A percentile compares a stretch with the other conserved stretches of the same genome.
Evolutionary conservation across 73 alveolate species (phyloP).

Genomic region (Symbiodinium pilosum): DNA sequence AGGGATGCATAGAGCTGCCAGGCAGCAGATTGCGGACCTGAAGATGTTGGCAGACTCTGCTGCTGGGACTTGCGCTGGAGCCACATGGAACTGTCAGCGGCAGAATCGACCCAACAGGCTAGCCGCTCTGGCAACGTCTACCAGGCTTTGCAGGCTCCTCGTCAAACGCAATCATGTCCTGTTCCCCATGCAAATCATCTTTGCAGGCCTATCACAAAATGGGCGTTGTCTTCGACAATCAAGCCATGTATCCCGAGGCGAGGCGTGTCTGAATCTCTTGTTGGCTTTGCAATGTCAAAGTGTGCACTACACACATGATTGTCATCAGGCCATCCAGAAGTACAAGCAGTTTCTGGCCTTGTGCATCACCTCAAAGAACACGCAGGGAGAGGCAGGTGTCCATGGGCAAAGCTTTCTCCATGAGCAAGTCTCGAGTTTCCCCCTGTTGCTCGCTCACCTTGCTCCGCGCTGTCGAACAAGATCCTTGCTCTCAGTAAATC

Average conservation of each 20-base stretch:
- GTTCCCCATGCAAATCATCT: no score
- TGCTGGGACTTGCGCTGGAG: not conserved
- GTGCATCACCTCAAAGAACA: slow-evolving; percentile 92
- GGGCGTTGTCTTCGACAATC: slow-evolving; percentile 92
- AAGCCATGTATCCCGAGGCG: slow-evolving; percentile 64
- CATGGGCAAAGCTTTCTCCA: no score
- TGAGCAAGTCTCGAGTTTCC: no score
- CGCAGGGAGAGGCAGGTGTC: slow-evolving; percentile 92
- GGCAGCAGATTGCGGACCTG: slow-evolving; percentile 91
- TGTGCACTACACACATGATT: no score
- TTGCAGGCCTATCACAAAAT: slow-evolving; percentile 89
- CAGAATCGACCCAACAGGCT: no score
- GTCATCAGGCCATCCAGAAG: slow-evolving; percentile 76
- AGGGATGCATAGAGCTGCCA: not conserved
- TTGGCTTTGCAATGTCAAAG: no score
- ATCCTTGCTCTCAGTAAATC: no score
- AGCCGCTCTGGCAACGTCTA: slow-evolving; percentile 92
- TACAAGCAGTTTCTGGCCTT: slow-evolving; percentile 93
- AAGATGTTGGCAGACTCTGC: slow-evolving; percentile 93
- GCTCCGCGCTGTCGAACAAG: no score
- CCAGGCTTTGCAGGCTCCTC: slow-evolving; percentile 93
- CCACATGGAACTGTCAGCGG: not conserved
- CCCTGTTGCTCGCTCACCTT: no score
- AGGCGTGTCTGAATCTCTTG: no score
- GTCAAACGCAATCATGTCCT: not conserved